These are phyloP conservation scores for Neohortaea acidophila DNA, from an alignment of 495 filamentous ascomycete species.

Conservation along the genomic window DNA sequence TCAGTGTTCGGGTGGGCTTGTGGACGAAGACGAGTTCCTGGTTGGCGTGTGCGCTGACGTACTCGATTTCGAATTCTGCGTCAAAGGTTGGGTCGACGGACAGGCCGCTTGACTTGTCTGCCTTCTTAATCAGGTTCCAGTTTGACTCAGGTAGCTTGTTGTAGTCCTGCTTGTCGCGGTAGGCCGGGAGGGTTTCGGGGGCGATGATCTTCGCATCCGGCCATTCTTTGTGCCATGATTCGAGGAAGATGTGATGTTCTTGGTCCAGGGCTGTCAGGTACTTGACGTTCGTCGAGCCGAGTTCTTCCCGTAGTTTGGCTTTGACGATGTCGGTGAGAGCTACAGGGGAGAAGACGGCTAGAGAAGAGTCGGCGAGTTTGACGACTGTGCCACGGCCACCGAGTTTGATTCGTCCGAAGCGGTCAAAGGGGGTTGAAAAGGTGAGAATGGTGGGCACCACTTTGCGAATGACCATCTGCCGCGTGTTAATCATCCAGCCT, in stretches of 20 bases:
- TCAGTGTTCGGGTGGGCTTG: constrained; percentile 64
- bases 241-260: constrained; percentile 84
- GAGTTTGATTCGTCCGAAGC: constrained; percentile 65
- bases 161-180: constrained; percentile 52
- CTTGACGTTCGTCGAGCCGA: constrained; percentile 51
- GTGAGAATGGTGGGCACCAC: constrained; percentile 67
- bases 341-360: constrained; percentile 87
- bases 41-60: constrained; percentile 62
- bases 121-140: constrained; percentile 27
- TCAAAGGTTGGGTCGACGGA: constrained; percentile 63
- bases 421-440: constrained; percentile 68
- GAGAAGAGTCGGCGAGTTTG: constrained; percentile 55
- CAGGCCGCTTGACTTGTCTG: constrained; percentile 20
- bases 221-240: constrained; percentile 64
- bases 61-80: constrained; percentile 72
- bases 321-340: constrained; percentile 62
- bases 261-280: constrained; percentile 81
- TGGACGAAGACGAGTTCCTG: constrained; percentile 79
- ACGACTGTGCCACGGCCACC: constrained; percentile 79
- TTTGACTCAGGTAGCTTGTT: constrained; percentile 36
- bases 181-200: constrained; percentile 73
- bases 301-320: constrained; percentile 4
- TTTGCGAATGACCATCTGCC: constrained; percentile 83
- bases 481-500: no score
- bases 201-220: constrained; percentile 67